A percentile compares a stretch with the other conserved stretches of the same genome.
Evolutionary conservation across 177 flowering plant genomes (phyloP).

Genomic region (Vitis hybrid): DNA sequence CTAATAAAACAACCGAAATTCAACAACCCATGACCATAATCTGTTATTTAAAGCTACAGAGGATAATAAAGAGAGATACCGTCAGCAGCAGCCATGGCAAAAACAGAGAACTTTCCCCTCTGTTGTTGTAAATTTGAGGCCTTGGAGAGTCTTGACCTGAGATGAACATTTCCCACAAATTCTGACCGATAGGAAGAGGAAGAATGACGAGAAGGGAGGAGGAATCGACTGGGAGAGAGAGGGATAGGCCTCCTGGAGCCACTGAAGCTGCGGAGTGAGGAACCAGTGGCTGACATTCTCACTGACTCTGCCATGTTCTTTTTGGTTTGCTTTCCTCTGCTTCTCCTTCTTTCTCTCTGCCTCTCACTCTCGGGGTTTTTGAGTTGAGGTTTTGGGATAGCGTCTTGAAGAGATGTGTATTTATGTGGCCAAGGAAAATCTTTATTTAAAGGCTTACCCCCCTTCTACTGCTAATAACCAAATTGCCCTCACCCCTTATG

Average conservation of each 20-base stretch:
- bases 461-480: not conserved
- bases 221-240: constrained; percentile 23
- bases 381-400: not conserved
- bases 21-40: not conserved
- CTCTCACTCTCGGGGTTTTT: not conserved
- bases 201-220: constrained; percentile 25
- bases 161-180: constrained; percentile 30
- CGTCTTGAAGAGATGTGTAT: too few species aligned
- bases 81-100: constrained; percentile 44
- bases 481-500: not conserved
- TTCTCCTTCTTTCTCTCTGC: constrained; percentile 6
- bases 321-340: not conserved
- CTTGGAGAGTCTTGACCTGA: constrained; percentile 17
- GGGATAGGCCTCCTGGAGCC: constrained; percentile 27
- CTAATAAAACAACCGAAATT: not conserved
- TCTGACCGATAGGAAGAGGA: constrained; percentile 30
- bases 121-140: constrained; percentile 9
- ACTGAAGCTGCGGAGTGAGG: constrained; percentile 26
- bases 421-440: too few species aligned
- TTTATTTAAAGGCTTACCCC: not conserved
- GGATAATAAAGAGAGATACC: constrained; percentile 23
- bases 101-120: constrained; percentile 37
- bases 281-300: constrained; percentile 24
- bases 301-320: constrained; percentile 53
- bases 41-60: not conserved